Percentiles rank a stretch among this genome's conserved stretches.
phyloP scores from a whole-genome alignment of 2,329 filamentous ascomycete genomes.

The Plenodomus lindquistii region DNA sequence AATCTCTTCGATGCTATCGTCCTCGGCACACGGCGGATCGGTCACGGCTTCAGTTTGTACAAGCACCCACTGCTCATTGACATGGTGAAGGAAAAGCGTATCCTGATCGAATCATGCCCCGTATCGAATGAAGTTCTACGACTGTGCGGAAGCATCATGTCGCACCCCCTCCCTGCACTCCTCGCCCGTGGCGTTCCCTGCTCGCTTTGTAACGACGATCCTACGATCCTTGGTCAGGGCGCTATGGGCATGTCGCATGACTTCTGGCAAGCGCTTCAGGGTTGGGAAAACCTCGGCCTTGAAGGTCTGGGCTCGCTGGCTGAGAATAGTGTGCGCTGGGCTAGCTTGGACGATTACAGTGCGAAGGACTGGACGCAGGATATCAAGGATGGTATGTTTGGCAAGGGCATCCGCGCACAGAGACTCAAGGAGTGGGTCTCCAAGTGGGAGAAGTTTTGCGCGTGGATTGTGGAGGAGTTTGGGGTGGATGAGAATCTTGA shows the following conservation, averaged over 20 bases:
- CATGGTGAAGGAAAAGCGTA: conserved; percentile 84
- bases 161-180: conserved; percentile 80
- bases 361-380: conserved; percentile 71
- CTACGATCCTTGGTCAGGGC: conserved; percentile 83
- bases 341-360: conserved; percentile 80
- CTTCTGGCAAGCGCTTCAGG: conserved; percentile 91
- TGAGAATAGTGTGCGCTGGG: conserved; percentile 91
- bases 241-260: conserved; percentile 84
- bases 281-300: conserved; percentile 87
- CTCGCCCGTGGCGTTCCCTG: conserved; percentile 83
- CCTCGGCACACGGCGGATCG: conserved; percentile 84
- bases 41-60: conserved; percentile 84
- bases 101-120: conserved; percentile 87
- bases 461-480: conserved; percentile 85
- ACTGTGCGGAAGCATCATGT: conserved; percentile 74
- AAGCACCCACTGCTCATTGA: conserved; percentile 90
- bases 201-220: conserved; percentile 87
- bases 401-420: conserved; percentile 70
- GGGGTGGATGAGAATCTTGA: conserved; percentile 54
- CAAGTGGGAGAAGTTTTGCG: conserved; percentile 87
- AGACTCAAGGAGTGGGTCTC: conserved; percentile 76
- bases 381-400: conserved; percentile 74
- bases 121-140: conserved; percentile 88
- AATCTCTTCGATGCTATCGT: conserved; percentile 91
- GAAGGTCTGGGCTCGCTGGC: conserved; percentile 84